Conservation (phyloP, 768 basidiomycete genomes). For the Termitomyces sp. region DNA sequence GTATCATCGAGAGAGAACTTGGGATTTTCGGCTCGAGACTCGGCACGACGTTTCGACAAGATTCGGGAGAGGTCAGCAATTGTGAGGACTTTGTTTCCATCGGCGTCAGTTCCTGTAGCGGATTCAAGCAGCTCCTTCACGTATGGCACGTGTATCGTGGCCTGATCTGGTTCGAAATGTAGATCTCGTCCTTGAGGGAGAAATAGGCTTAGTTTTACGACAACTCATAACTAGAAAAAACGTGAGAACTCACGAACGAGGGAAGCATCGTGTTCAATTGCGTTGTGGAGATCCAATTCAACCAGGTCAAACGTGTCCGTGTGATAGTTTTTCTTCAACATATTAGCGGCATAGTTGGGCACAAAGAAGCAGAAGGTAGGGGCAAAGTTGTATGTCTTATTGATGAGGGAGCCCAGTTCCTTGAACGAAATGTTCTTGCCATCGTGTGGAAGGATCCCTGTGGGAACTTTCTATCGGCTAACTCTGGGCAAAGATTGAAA, state of each 20-base stretch:
- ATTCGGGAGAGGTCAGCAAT: constrained; percentile 51
- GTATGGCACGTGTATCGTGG: constrained; percentile 38
- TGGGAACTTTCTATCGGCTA: constrained; percentile 10
- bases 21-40: constrained; percentile 46
- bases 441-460: constrained; percentile 61
- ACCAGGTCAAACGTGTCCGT: constrained; percentile 59
- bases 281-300: constrained; percentile 69
- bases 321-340: constrained; percentile 50
- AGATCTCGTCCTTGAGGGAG: constrained; percentile 40
- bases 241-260: constrained; percentile 43
- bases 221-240: not conserved
- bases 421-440: constrained; percentile 66
- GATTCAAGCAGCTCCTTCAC: constrained; percentile 51
- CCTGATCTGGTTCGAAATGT: constrained; percentile 44
- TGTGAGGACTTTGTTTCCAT: constrained; percentile 46
- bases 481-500: not conserved
- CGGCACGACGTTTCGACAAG: constrained; percentile 54
- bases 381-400: constrained; percentile 62
- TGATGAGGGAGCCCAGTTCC: constrained; percentile 36
- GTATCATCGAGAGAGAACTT: constrained; percentile 42
- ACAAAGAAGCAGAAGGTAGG: constrained; percentile 65
- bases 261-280: constrained; percentile 68
- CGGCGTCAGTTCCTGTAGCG: constrained; percentile 52
- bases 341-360: constrained; percentile 50
- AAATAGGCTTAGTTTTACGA: constrained; percentile 22